These are phyloP conservation scores for Hypomontagnella submonticulosa DNA, from an alignment of 495 filamentous ascomycete genomes.

Conservation along the genomic window DNA sequence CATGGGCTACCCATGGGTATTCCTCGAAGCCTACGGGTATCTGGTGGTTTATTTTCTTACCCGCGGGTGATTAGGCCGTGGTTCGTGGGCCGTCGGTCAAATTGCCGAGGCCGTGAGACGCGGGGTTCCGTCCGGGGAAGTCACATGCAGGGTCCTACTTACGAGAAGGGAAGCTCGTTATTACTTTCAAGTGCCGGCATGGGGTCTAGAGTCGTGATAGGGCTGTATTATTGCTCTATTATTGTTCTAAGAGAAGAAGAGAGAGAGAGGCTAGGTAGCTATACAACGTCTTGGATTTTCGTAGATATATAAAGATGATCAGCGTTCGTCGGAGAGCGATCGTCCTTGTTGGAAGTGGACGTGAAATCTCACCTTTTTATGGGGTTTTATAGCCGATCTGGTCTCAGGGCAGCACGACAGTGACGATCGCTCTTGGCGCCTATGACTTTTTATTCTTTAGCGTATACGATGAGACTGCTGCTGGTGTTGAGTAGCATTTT, in stretches of 20 bases:
- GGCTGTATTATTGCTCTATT: not conserved
- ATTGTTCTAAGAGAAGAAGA: too few species aligned
- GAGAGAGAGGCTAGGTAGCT: too few species aligned
- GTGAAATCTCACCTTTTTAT: not conserved
- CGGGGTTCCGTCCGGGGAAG: conserved; percentile 26
- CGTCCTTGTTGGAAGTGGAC: not conserved
- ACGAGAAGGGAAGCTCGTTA: conserved; percentile 11
- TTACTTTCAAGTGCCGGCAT: conserved; percentile 34
- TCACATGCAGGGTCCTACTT: conserved; percentile 18
- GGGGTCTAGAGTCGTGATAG: not conserved
- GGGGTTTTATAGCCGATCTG: not conserved
- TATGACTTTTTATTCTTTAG: conserved; percentile 12
- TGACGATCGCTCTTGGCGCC: conserved; percentile 11
- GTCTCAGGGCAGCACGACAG: not conserved
- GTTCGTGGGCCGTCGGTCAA: too few species aligned
- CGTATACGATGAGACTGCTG: conserved; percentile 12
- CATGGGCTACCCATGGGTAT: too few species aligned
- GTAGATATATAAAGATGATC: conserved; percentile 15
- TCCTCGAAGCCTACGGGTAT: too few species aligned
- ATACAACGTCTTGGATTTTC: not conserved
- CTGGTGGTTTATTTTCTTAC: too few species aligned
- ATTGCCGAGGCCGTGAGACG: not conserved
- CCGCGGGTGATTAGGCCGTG: too few species aligned
- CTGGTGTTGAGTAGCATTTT: conserved; percentile 19
- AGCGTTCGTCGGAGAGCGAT: not conserved